phyloP scores from a whole-genome alignment of 345 rosid genomes.

The Limnanthes douglasii region DNA sequence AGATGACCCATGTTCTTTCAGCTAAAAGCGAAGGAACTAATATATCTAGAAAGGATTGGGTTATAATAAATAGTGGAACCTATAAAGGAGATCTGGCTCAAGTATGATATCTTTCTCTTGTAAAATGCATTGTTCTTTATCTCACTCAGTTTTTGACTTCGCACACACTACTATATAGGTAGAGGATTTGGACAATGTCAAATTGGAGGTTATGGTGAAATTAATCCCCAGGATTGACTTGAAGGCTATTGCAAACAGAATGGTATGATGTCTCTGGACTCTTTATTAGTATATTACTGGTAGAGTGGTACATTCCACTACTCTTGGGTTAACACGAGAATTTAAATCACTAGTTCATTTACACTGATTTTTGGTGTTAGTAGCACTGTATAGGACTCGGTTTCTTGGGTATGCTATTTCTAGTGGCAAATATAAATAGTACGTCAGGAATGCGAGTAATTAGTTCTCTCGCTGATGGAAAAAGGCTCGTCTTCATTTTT shows the following conservation, averaged over 20 bases:
- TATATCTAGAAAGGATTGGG: conserved; percentile 92
- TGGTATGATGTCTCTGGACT: conserved; percentile 31
- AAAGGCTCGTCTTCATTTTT: conserved; percentile 3
- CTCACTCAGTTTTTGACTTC: background rate
- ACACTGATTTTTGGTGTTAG: conserved; percentile 4
- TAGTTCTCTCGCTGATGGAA: too few relatives aligned
- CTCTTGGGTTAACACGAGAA: background rate
- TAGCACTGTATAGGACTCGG: conserved; percentile 1
- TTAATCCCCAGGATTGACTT: conserved; percentile 89
- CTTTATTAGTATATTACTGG: background rate
- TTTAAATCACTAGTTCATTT: background rate
- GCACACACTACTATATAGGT: conserved; percentile 27
- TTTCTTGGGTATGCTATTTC: background rate
- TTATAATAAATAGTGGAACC: conserved; percentile 83
- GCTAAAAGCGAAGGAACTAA: conserved; percentile 93
- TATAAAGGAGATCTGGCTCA: conserved; percentile 95
- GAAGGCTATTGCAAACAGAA: conserved; percentile 79
- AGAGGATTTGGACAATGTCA: conserved; percentile 88
- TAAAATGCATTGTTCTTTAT: background rate
- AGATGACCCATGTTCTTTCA: conserved; percentile 96
- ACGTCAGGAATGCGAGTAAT: too few relatives aligned
- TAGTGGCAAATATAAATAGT: too few relatives aligned
- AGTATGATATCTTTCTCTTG: conserved; percentile 26
- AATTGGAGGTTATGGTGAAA: conserved; percentile 82
- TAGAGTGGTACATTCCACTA: too few relatives aligned